Evolutionary conservation across 768 basidiomycete genomes (phyloP), one percentile per base, ranked within the genome.

Genomic region (Termitomyces sp.): DNA sequence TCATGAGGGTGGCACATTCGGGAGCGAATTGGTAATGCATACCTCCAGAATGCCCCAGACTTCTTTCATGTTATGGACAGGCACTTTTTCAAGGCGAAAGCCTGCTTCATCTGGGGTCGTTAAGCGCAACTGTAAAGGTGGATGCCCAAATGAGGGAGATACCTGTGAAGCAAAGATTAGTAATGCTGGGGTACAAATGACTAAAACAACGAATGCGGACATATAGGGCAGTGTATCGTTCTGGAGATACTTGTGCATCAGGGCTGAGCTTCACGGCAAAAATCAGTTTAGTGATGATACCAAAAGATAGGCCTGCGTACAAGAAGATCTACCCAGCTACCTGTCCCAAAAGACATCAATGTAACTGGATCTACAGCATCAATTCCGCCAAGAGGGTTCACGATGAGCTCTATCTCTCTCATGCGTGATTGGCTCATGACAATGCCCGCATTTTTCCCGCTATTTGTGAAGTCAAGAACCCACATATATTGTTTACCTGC

Each of bases 11-110:
- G 40, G n/a, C 15, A 57, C 55, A 12, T 46, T 21, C 22, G 21
- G 60, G 37, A 26, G 26, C 30, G 3, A 37, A 12, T 9, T 26
- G 9, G 41, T 40, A 5, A 41, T 30, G 57, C 68, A 45, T 62
- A 86, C 89, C 73, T 92, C 89, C 19, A 92, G 66, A 45, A 92
- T 79, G 2, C 79, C 83, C 82, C 84, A 89, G 1, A 89, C 81
- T 63, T 93, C 83, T 59, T 81, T 84, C 65, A 90, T 76, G 28
- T 76, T 87, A 53, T 78, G 80, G 17, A 93, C 88, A 2, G 84
- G 87, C 1, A 92, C 75, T 53, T 78, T 77, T 59, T 89, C 83
- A 3, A 93, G 77, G 9, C 83, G 58, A 59, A 90, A 90, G 0
- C 90, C 90, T 1, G 89, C 84, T 62, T 92, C 90, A 46, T 84